Conservation (phyloP, 192 early-diverging fungal genomes). For the Backusella parvicylindrica region DNA sequence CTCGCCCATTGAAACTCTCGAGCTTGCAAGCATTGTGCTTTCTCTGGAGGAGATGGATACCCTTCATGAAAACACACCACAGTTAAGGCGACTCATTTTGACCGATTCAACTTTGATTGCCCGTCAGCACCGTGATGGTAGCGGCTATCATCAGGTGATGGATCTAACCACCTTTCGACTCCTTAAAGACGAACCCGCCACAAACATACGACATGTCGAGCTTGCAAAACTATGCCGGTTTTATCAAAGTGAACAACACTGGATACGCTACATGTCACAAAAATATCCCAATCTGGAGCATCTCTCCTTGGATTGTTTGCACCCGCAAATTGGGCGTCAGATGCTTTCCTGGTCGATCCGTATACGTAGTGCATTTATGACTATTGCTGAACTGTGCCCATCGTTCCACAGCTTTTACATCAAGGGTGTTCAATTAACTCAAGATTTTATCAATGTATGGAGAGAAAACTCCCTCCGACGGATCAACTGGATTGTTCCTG, state of each 20-base stretch:
- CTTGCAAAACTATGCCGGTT: neutral
- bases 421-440: neutral
- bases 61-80: neutral
- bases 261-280: neutral
- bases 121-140: neutral
- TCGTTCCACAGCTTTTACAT: neutral
- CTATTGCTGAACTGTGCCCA: neutral
- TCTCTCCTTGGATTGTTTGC: neutral
- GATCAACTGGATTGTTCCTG: neutral
- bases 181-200: neutral
- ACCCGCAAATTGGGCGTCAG: neutral
- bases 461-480: neutral
- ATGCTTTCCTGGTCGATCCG: neutral
- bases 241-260: neutral
- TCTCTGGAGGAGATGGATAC: neutral
- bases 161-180: neutral
- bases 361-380: neutral
- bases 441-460: neutral
- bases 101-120: neutral
- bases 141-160: neutral
- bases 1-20: neutral
- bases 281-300: neutral
- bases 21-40: neutral
- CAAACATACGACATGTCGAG: neutral
- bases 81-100: neutral